A percentile compares a stretch with the other conserved stretches of the same genome.
These are phyloP conservation scores for Cucumis melo DNA, from an alignment of 306 rosid genomes.

Conservation along the genomic window DNA sequence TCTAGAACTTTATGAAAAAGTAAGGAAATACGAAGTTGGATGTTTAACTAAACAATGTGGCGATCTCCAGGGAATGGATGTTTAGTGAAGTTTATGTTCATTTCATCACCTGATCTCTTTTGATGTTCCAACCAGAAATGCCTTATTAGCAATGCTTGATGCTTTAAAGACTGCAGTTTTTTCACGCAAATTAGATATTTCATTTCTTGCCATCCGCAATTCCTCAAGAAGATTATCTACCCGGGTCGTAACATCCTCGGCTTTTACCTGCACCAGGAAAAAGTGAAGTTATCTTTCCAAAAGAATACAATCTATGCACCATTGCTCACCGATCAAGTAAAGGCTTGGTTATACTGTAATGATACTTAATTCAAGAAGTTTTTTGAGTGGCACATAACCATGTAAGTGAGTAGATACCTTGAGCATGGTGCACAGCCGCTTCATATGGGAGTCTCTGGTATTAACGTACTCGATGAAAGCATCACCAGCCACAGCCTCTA, in stretches of 20 bases:
- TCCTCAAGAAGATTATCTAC: conserved; percentile 74
- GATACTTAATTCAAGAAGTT: not conserved
- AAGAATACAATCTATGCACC: not conserved
- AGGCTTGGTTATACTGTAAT: not conserved
- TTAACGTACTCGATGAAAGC: conserved; percentile 76
- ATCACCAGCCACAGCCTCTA: conserved; percentile 96
- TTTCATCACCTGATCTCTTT: conserved; percentile 36
- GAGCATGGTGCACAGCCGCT: conserved; percentile 66
- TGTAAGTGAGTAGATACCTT: conserved; percentile 41
- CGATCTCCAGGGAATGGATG: not conserved
- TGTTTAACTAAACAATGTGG: not conserved
- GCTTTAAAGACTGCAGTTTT: conserved; percentile 76
- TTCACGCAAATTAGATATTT: conserved; percentile 56
- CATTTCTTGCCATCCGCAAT: conserved; percentile 55
- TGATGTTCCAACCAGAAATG: conserved; percentile 50
- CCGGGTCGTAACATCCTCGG: conserved; percentile 73
- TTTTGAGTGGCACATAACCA: not conserved
- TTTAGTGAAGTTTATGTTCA: conserved; percentile 6
- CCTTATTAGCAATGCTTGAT: conserved; percentile 48
- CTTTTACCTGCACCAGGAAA: conserved; percentile 55
- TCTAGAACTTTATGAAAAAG: not conserved
- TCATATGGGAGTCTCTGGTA: conserved; percentile 68
- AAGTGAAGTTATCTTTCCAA: not conserved
- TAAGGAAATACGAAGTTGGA: not conserved
- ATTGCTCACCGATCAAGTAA: not conserved